Evolutionary conservation across 805 yeast genomes (phyloP), one percentile per base, ranked within the genome.

Genomic region (Starmera caribaea): DNA sequence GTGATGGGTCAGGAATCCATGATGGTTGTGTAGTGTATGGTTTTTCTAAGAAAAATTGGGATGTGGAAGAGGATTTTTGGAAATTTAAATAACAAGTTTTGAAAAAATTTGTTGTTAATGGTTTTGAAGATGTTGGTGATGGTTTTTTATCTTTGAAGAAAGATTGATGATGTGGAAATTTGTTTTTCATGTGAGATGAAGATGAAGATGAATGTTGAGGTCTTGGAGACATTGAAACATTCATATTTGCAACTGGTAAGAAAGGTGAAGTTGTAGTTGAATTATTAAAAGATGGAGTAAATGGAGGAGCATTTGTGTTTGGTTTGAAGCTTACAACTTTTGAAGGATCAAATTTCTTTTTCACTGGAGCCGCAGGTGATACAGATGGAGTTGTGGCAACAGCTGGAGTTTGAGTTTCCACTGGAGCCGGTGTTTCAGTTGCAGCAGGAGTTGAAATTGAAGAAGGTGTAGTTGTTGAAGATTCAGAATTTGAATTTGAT

Each of bases 21-120:
- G 89, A 80, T 38, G 94, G 94, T 9, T 85, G 79, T 0, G 90
- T 80, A 32, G 68, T 67, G 56, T 73, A 85, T 7, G 92, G 78
- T 49, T 67, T 75, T 47, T 79, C 88, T 44, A 79, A 65, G 16
- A 59, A 49, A 38, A 69, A 65, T 15, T 59, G 92, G 78, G 49
- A 67, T 75, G 47, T 79, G 88, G 44, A 79, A 65, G 17, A 59
- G 49, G 37, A 69, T 65, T 15, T 59, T 45, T 57, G 27, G 50
- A 47, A 43, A 38, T 45, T 42, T 24, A 39, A 55, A 46, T 34
- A 53, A 38, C 46, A 52, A 40, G 40, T 54, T 46, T 47, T 51
- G 48, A 46, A 59, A 42, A 53, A 51, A 35, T 53, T 49, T 8
- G 45, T 46, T 24, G 46, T 38, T 16, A 50, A 42, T 30, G 49